Percentiles rank a stretch among this genome's conserved stretches.
phyloP scores from a whole-genome alignment of 352 stramenopile genomes.

The Phytopythium vexans region DNA sequence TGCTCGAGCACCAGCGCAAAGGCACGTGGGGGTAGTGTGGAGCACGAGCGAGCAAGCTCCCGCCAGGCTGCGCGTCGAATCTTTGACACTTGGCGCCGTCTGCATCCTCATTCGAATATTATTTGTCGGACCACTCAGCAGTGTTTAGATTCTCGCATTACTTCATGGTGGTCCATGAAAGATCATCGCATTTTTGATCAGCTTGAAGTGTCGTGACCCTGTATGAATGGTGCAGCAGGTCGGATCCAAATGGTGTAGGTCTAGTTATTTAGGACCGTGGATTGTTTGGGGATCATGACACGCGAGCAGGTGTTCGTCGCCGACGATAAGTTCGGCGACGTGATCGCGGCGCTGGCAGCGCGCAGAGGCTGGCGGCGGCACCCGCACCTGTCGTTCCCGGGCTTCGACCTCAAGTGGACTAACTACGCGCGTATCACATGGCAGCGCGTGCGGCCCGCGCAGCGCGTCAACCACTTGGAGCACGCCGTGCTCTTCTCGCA shows the following conservation, averaged over 20 bases:
- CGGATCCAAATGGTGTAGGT: too few species aligned
- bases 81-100: too few species aligned
- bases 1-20: conserved; percentile 27
- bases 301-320: conserved; percentile 35
- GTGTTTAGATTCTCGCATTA: too few species aligned
- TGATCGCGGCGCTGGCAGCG: conserved; percentile 30
- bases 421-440: conserved; percentile 73
- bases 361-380: conserved; percentile 46
- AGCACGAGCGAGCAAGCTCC: not conserved
- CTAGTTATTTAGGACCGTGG: too few species aligned
- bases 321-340: conserved; percentile 59
- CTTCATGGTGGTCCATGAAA: too few species aligned
- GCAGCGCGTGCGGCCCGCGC: conserved; percentile 26
- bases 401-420: conserved; percentile 56
- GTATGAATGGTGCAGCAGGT: too few species aligned
- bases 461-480: conserved; percentile 72
- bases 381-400: conserved; percentile 51
- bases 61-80: conserved; percentile 1
- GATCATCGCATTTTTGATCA: too few species aligned
- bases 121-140: too few species aligned
- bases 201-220: too few species aligned
- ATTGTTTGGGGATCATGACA: conserved; percentile 5
- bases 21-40: conserved; percentile 36
- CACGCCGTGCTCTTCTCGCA: conserved; percentile 57
- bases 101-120: too few species aligned